These are phyloP conservation scores for Colletotrichum endophyticum DNA, from an alignment of 2,329 filamentous ascomycete genomes.

Conservation along the genomic window DNA sequence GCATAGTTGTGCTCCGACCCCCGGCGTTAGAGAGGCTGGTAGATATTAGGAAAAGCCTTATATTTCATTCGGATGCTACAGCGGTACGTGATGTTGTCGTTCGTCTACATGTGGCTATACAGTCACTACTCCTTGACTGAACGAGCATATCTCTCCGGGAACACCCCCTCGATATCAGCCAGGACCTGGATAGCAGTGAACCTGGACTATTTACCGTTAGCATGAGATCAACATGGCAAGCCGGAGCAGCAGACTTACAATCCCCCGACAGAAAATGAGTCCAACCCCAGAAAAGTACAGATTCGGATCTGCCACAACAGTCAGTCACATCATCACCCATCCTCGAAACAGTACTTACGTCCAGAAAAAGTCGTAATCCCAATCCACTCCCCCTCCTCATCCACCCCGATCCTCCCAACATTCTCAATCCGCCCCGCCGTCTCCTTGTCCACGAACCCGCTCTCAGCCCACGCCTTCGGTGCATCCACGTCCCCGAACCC, in stretches of 20 bases:
- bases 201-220: not conserved
- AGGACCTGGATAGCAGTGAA: conserved; percentile 1
- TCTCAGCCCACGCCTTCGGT: conserved; percentile 27
- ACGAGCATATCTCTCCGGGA: conserved; percentile 6
- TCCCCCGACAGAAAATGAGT: not conserved
- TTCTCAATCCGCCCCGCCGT: conserved; percentile 7
- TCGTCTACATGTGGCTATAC: not conserved
- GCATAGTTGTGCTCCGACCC: not conserved
- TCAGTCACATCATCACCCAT: not conserved
- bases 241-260: not conserved
- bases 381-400: conserved; percentile 4
- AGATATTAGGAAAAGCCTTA: not conserved
- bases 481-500: conserved; percentile 43
- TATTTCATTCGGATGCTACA: not conserved
- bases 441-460: not conserved
- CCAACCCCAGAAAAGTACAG: conserved; percentile 9
- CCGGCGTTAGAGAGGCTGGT: not conserved
- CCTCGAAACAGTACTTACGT: not conserved
- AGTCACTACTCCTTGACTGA: not conserved
- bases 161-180: not conserved
- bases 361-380: conserved; percentile 1
- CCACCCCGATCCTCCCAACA: not conserved
- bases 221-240: not conserved
- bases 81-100: not conserved
- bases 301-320: not conserved